A percentile compares a stretch with the other conserved stretches of the same genome.
Conservation (phyloP, 169 alveolate genomes). For the Eimeria nieschulzi region DNA sequence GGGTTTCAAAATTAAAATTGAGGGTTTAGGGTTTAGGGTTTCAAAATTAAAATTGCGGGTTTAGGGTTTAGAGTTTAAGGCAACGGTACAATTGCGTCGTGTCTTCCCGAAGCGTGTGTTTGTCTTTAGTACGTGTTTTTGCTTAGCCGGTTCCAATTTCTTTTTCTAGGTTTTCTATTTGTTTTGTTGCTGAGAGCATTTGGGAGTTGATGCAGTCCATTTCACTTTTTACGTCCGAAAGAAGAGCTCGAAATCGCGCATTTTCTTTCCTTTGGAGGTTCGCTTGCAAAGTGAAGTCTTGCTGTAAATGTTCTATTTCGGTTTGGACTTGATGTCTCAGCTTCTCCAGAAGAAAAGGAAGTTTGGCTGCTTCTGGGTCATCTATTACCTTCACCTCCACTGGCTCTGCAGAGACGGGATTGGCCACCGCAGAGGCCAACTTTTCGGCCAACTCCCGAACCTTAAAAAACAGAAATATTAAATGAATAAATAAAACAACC, state of each 20-base stretch:
- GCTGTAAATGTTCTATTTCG: neutral
- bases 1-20: slow-evolving; percentile 20
- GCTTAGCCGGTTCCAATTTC: slow-evolving; percentile 24
- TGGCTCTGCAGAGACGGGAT: neutral
- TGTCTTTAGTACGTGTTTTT: neutral
- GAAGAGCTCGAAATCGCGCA: neutral
- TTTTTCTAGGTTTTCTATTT: neutral
- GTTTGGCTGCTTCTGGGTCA: neutral
- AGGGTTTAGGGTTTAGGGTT: slow-evolving; percentile 46
- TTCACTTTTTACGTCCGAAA: neutral
- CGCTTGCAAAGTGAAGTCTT: neutral
- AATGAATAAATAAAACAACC: neutral
- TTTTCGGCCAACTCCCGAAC: neutral
- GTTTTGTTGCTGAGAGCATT: neutral
- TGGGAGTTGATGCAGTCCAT: neutral
- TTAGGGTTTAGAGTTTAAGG: too few relatives aligned
- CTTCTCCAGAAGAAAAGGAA: neutral
- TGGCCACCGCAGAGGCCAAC: neutral
- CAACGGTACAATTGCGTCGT: too few relatives aligned
- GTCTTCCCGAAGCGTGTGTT: too few relatives aligned
- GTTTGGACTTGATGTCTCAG: neutral
- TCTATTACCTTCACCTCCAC: neutral
- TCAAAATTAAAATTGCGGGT: too few relatives aligned
- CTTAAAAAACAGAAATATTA: neutral
- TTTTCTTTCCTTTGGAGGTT: slow-evolving; percentile 10